phyloP scores from a whole-genome alignment of 495 filamentous ascomycete species.

The Cryomyces minteri region DNA sequence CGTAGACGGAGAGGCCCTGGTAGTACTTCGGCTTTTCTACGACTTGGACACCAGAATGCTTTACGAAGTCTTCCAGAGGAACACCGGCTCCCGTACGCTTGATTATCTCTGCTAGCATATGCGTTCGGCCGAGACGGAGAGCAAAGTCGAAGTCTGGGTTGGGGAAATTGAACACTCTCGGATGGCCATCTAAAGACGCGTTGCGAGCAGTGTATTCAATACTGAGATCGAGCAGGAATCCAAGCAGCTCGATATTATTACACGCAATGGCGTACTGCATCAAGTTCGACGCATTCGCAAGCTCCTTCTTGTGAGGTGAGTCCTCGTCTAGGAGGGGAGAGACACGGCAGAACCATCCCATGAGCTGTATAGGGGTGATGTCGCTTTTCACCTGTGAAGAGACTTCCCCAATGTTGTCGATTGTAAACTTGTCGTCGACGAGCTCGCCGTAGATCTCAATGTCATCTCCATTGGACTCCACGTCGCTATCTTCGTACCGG shows the following conservation, averaged over 20 bases:
- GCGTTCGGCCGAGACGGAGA: conserved; percentile 23
- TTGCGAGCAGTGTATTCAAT: conserved; percentile 9
- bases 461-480: conserved; percentile 25
- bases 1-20: conserved; percentile 51
- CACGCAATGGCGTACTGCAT: conserved; percentile 22
- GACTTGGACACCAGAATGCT: conserved; percentile 36
- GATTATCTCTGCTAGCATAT: conserved; percentile 31
- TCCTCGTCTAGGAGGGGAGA: conserved; percentile 18
- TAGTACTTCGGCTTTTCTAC: conserved; percentile 46
- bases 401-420: conserved; percentile 50
- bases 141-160: conserved; percentile 9
- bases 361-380: conserved; percentile 27
- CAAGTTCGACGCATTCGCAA: conserved; percentile 15
- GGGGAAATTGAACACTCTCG: neutral
- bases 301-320: neutral
- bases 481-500: conserved; percentile 16
- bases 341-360: conserved; percentile 18
- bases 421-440: conserved; percentile 34
- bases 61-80: conserved; percentile 41
- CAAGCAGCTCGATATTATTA: conserved; percentile 23
- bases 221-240: conserved; percentile 26
- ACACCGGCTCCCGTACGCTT: conserved; percentile 39
- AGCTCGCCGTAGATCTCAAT: conserved; percentile 24
- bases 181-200: neutral
- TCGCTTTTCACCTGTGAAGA: conserved; percentile 42